Conservation (phyloP, 495 filamentous ascomycete genomes). For the Lentithecium fluviatile region DNA sequence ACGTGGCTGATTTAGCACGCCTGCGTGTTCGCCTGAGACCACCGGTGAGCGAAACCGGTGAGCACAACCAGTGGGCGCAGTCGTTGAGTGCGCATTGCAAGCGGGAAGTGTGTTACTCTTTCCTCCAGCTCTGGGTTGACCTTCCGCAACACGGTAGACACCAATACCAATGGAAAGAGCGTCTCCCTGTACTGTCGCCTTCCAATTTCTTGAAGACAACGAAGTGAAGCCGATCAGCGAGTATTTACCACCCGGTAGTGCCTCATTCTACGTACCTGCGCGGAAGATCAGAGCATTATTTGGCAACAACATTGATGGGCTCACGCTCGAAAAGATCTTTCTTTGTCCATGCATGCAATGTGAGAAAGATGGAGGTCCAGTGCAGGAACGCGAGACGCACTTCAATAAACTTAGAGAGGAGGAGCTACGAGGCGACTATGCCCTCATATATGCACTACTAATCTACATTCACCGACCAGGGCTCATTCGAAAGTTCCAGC, state of each 20-base stretch:
- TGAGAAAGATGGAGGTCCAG: neutral
- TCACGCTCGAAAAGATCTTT: neutral
- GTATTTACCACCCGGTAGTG: neutral
- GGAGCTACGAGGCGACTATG: neutral
- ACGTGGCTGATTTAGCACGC: no score
- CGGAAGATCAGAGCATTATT: neutral
- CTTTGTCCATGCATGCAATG: neutral
- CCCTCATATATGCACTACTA: neutral
- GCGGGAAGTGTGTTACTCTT: no score
- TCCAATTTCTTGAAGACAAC: neutral
- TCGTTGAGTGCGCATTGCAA: no score
- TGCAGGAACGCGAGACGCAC: neutral
- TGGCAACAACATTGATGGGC: neutral
- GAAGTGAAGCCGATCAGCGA: neutral
- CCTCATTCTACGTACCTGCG: neutral
- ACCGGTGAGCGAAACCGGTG: no score
- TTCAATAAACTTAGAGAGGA: neutral
- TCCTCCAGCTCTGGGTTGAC: no score
- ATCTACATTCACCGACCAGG: neutral
- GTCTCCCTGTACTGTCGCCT: no score
- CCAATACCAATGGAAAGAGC: no score
- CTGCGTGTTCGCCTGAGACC: no score
- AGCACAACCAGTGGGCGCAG: no score
- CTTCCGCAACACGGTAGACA: no score
- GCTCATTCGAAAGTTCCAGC: neutral